Conservation (phyloP, 23 red algal genomes). For the Porphyridium purpureum region DNA sequence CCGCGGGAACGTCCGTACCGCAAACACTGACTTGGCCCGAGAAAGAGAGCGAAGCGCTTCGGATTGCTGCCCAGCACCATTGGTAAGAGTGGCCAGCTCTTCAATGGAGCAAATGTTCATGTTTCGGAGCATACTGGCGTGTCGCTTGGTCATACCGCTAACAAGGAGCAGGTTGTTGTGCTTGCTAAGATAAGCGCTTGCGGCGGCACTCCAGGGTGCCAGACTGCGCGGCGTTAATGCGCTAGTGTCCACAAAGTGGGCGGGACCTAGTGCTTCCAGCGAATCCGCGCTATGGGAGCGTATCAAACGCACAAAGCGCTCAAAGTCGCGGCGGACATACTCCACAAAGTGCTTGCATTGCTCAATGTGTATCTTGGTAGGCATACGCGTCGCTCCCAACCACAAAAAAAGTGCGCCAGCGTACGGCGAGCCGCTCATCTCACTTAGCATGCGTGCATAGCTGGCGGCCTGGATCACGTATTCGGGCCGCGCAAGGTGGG, state of each 20-base stretch:
- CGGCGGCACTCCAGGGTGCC: neutral
- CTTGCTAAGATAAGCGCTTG: conserved; percentile 3
- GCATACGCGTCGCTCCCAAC: conserved; percentile 10
- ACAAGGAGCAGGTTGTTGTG: conserved; percentile 7
- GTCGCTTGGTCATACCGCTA: neutral
- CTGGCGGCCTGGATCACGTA: conserved; percentile 30
- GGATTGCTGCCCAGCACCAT: neutral
- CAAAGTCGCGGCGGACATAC: conserved; percentile 9
- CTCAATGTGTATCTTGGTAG: neutral
- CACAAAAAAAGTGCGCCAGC: conserved; percentile 12
- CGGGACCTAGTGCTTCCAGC: conserved; percentile 2
- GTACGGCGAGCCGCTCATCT: conserved; percentile 2
- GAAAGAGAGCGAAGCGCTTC: too few relatives aligned
- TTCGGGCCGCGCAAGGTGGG: conserved; percentile 15
- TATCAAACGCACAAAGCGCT: conserved; percentile 1
- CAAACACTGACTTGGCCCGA: too few relatives aligned
- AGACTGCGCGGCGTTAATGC: too few relatives aligned
- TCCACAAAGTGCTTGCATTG: conserved; percentile 2
- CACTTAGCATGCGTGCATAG: conserved; percentile 21
- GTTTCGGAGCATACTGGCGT: neutral
- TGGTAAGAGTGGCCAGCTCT: neutral
- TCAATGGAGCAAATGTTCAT: neutral
- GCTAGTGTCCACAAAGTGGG: too few relatives aligned
- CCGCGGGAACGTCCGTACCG: too few relatives aligned
- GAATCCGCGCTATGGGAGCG: neutral